Conservation (phyloP, 768 basidiomycete species). For the Collybia mongolica region DNA sequence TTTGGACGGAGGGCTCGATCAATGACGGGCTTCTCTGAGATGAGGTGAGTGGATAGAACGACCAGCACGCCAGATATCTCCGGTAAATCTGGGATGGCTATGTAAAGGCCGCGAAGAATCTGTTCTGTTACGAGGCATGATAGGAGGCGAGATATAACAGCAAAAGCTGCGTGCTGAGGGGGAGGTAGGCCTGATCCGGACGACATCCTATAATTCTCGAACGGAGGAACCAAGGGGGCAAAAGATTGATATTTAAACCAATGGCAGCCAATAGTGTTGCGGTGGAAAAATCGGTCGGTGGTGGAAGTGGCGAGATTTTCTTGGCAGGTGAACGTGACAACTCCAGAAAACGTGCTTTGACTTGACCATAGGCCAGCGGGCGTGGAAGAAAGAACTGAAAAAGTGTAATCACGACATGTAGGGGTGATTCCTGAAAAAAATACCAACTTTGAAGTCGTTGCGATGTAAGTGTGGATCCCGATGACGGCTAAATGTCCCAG, state of each 20-base stretch:
- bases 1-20: constrained; percentile 29
- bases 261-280: constrained; percentile 14
- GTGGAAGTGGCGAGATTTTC: neutral
- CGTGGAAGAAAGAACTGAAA: neutral
- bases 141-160: constrained; percentile 46
- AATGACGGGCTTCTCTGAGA: constrained; percentile 29
- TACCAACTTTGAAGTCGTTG: neutral
- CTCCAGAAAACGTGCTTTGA: neutral
- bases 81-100: constrained; percentile 24
- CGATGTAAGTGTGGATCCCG: neutral
- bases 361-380: neutral
- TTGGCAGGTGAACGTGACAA: constrained; percentile 6
- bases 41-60: constrained; percentile 34
- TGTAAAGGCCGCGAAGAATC: constrained; percentile 41
- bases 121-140: constrained; percentile 50
- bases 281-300: neutral
- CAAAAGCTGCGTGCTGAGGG: constrained; percentile 38
- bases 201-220: constrained; percentile 25
- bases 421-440: constrained; percentile 1
- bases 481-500: neutral
- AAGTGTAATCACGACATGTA: neutral
- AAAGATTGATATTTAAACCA: constrained; percentile 21
- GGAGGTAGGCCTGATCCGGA: constrained; percentile 34
- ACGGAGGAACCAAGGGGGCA: neutral
- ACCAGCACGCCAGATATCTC: constrained; percentile 33